Evolutionary conservation across 2,329 filamentous ascomycete species (phyloP), one percentile per base, ranked within the genome.

Genomic region (Amylocarpus encephaloides): DNA sequence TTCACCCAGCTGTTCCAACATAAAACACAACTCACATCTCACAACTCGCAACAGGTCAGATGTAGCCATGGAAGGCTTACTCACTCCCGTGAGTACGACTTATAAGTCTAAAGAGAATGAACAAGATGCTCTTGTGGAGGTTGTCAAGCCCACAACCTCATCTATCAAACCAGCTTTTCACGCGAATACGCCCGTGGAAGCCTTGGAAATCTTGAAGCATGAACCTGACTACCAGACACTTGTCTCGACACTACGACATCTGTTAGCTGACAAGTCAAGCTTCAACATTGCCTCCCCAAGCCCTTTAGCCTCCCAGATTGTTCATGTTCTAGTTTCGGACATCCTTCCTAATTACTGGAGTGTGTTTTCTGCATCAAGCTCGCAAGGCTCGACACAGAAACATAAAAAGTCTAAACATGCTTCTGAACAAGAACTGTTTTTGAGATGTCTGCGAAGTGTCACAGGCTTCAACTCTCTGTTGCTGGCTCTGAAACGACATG

Each of bases 271-370:
- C 40, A 46, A 50, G 16, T 49, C 62, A 38, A 52, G 54, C 4
- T 80, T 85, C 62, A 77, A 78, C 58, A 75, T 92, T 44, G 72
- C 74, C 40, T 67, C 72, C 2, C 83, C 88, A 3, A 78, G 78
- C 30, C 83, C 91, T 1, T 71, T 80, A 53, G 79, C 82, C 50
- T 82, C 88, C 16, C 86, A 90, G 59, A 79, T 96, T 30, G 73
- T 92, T 46, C 83, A 90, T 62, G 71, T 80, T 2, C 70, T 98
- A 33, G 81, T 94, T 51, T 83, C 78, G 13, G 79, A 83, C 30
- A 90, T 86, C 22, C 72, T 89, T 6, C 86, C 88, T 1, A 87
- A 91, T 63, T 95, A 92, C 68, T 97, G 93, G 92, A 64, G 73
- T 2, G 62, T 80, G 7, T 63, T 92, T 13, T 69, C 73, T 34